Evolutionary conservation across 1,284 basidiomycete genomes (phyloP).

Genomic region (Ustilago shanxiensis): DNA sequence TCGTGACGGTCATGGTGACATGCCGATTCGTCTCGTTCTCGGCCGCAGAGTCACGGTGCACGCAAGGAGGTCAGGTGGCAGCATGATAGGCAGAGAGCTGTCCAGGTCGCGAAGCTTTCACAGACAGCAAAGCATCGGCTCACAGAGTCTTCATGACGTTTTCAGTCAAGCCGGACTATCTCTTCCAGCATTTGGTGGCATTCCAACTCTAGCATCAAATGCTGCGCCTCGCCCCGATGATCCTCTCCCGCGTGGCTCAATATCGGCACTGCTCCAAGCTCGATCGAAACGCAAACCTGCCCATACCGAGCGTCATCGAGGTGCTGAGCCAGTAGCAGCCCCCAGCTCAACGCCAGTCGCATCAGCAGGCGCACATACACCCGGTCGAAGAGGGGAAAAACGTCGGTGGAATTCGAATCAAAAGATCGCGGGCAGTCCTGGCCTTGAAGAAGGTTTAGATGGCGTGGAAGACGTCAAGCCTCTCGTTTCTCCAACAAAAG

Average conservation of each 20-base stretch:
- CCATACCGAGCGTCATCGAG: constrained; percentile 19
- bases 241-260: constrained; percentile 55
- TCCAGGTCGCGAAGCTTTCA: constrained; percentile 38
- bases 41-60: constrained; percentile 32
- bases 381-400: constrained; percentile 57
- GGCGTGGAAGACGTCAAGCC: background rate
- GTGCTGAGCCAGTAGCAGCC: constrained; percentile 5
- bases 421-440: constrained; percentile 38
- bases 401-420: constrained; percentile 31
- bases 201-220: constrained; percentile 8
- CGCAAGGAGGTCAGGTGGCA: constrained; percentile 7
- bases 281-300: constrained; percentile 40
- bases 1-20: constrained; percentile 1
- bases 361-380: constrained; percentile 37
- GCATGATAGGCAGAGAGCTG: constrained; percentile 20
- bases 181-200: constrained; percentile 31
- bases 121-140: constrained; percentile 29
- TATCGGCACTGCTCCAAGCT: constrained; percentile 39
- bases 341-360: constrained; percentile 3
- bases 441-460: constrained; percentile 5
- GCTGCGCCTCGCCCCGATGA: constrained; percentile 53
- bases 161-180: constrained; percentile 48
- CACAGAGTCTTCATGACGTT: constrained; percentile 36
- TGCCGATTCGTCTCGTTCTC: constrained; percentile 38
- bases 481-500: constrained; percentile 16